Evolutionary conservation across 129 eudicot genomes (phyloP).

Genomic region (Flaveria trinervia): DNA sequence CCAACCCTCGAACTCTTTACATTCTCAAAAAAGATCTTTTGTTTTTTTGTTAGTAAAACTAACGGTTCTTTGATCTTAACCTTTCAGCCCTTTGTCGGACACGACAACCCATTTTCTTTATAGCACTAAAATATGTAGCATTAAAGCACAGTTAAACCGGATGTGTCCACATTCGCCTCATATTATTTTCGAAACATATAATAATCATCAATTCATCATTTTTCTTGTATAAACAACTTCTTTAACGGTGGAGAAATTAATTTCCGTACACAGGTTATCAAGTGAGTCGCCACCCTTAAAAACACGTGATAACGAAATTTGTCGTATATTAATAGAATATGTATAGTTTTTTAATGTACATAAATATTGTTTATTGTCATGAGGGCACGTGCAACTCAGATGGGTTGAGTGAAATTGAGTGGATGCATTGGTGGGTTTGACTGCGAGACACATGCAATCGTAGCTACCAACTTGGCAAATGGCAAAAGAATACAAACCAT

Average conservation of each 20-base stretch:
- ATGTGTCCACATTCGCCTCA: no score
- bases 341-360: background rate
- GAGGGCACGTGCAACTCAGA: conserved; percentile 5
- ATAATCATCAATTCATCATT: background rate
- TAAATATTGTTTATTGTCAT: background rate
- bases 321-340: background rate
- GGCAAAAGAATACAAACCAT: background rate
- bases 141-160: no score
- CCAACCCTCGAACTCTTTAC: no score
- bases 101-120: no score
- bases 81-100: no score
- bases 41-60: no score
- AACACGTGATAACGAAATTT: background rate
- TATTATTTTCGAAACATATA: background rate
- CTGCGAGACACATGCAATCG: conserved; percentile 17
- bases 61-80: no score
- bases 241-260: background rate
- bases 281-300: background rate
- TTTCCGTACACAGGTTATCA: background rate
- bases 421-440: conserved; percentile 15
- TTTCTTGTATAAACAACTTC: background rate
- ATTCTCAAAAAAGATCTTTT: no score
- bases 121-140: no score
- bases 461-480: conserved; percentile 13
- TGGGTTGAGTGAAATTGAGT: background rate